Percentiles rank a stretch among this genome's conserved stretches.
Conservation (phyloP, 768 basidiomycete genomes). For the Rubroboletus pulcherrimus region DNA sequence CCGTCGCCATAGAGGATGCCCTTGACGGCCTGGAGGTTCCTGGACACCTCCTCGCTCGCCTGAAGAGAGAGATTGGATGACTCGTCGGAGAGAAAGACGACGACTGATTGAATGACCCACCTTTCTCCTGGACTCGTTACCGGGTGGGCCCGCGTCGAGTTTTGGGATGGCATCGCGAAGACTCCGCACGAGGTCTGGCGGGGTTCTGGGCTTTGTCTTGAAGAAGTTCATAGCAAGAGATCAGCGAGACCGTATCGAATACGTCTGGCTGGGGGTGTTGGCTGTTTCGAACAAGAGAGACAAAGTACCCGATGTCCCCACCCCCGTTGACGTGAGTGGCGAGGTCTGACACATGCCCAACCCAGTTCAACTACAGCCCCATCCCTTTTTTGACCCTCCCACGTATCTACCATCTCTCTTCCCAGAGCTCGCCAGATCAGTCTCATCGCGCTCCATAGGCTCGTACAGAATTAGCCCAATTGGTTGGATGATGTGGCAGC, state of each 20-base stretch:
- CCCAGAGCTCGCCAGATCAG: slow-evolving; percentile 6
- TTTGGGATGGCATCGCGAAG: slow-evolving; percentile 75
- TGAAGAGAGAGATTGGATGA: slow-evolving; percentile 29
- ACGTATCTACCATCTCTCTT: not conserved
- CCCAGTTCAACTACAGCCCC: slow-evolving; percentile 8
- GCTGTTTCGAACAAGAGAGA: slow-evolving; percentile 1
- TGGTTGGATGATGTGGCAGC: not conserved
- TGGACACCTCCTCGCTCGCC: slow-evolving; percentile 87
- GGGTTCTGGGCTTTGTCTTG: slow-evolving; percentile 85
- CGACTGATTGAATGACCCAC: slow-evolving; percentile 38
- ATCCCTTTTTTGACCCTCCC: slow-evolving; percentile 10
- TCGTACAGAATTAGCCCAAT: not conserved
- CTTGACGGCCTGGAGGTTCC: slow-evolving; percentile 89
- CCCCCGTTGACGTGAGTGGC: slow-evolving; percentile 1
- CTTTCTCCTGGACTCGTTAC: slow-evolving; percentile 76
- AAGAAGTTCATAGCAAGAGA: slow-evolving; percentile 85
- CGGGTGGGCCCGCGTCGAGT: slow-evolving; percentile 70
- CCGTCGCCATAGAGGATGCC: slow-evolving; percentile 83
- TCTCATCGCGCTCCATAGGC: not conserved
- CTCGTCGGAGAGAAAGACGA: not conserved
- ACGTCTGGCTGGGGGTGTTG: not conserved
- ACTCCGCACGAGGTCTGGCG: slow-evolving; percentile 81
- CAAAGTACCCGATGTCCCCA: not conserved
- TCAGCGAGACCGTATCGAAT: not conserved
- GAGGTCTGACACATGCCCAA: slow-evolving; percentile 17